Percentiles rank a stretch among this genome's conserved stretches.
These are phyloP conservation scores for Monilinia laxa DNA, from an alignment of 2,329 filamentous ascomycete species.

Conservation along the genomic window DNA sequence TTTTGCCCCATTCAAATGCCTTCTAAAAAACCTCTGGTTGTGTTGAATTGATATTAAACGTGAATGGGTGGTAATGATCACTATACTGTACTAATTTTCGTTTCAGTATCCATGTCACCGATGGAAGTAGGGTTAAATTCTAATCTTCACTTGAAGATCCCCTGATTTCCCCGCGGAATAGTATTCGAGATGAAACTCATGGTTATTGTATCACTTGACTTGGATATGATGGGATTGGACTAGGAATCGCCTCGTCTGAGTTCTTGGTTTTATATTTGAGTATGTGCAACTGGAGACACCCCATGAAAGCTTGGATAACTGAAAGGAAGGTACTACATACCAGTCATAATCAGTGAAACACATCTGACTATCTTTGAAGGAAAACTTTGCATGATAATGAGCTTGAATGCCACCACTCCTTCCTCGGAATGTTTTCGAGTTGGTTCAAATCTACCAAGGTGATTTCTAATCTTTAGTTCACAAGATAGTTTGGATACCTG, in stretches of 20 bases:
- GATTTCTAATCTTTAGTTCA: background rate
- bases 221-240: background rate
- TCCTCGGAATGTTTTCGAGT: background rate
- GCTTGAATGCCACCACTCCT: background rate
- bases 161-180: background rate
- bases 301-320: background rate
- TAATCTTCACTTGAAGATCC: background rate
- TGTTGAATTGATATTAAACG: background rate
- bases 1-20: background rate
- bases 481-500: background rate
- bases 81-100: background rate
- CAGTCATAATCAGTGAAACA: background rate
- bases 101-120: no score
- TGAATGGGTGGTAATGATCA: background rate
- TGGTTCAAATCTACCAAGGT: background rate
- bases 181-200: background rate
- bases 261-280: background rate
- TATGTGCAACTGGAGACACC: no score
- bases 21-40: background rate
- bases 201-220: background rate
- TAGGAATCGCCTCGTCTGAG: background rate
- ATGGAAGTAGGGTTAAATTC: background rate
- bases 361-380: background rate
- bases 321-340: background rate
- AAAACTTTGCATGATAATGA: background rate